These are phyloP conservation scores for Saccharomyces hybrid DNA, from an alignment of 1,139 yeast genomes.

Conservation along the genomic window DNA sequence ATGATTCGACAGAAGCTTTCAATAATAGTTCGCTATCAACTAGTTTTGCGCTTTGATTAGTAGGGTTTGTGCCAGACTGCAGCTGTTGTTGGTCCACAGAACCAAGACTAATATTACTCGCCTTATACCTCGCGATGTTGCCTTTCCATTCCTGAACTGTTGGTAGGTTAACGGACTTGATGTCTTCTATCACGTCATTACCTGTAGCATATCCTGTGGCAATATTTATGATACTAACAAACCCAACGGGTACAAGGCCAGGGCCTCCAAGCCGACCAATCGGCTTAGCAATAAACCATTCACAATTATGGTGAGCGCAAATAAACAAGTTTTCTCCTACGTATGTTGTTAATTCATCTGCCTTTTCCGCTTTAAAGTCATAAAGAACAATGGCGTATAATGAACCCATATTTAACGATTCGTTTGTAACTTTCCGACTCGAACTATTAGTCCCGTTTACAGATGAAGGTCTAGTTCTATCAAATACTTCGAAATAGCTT, in stretches of 20 bases:
- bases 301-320: slow-evolving; percentile 92
- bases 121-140: slow-evolving; percentile 86
- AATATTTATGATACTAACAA: slow-evolving; percentile 78
- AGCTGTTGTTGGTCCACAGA: slow-evolving; percentile 23
- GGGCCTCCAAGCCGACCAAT: slow-evolving; percentile 95
- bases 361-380: slow-evolving; percentile 81
- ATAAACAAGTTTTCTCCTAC: slow-evolving; percentile 87
- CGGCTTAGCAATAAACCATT: slow-evolving; percentile 97
- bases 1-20: slow-evolving; percentile 75
- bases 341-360: slow-evolving; percentile 74
- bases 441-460: slow-evolving; percentile 11
- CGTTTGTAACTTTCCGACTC: slow-evolving; percentile 12
- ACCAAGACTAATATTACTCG: slow-evolving; percentile 68
- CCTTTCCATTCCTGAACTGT: slow-evolving; percentile 94
- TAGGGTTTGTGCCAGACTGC: not conserved
- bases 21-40: slow-evolving; percentile 30
- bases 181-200: slow-evolving; percentile 44
- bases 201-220: slow-evolving; percentile 48
- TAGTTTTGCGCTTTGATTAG: slow-evolving; percentile 16
- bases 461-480: slow-evolving; percentile 37
- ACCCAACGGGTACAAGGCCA: slow-evolving; percentile 87
- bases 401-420: slow-evolving; percentile 26
- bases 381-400: slow-evolving; percentile 64
- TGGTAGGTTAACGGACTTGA: slow-evolving; percentile 65
- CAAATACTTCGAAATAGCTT: slow-evolving; percentile 72